Percentiles rank a stretch among this genome's conserved stretches.
These are phyloP conservation scores for Protomyces inouyei DNA, from an alignment of 1,139 yeast genomes.

Conservation along the genomic window DNA sequence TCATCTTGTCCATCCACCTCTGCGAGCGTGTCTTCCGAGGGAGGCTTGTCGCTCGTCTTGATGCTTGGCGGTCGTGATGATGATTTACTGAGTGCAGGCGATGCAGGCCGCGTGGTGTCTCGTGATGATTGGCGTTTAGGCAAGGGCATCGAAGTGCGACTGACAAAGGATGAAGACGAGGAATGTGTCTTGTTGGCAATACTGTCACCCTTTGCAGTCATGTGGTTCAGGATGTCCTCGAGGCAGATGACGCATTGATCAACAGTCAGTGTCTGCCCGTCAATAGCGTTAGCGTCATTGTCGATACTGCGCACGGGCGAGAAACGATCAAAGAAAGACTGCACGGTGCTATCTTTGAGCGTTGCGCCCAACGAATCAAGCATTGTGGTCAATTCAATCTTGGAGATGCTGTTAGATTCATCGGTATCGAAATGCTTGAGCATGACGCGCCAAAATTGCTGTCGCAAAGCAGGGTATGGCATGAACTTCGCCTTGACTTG, in stretches of 20 bases:
- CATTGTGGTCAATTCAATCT: conserved; percentile 54
- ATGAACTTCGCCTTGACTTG: conserved; percentile 61
- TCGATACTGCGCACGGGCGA: background rate
- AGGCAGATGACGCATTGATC: conserved; percentile 59
- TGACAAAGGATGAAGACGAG: background rate
- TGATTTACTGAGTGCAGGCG: background rate
- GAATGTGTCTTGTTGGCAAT: background rate
- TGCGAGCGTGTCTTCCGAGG: background rate
- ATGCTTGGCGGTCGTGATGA: background rate
- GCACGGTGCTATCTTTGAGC: conserved; percentile 37
- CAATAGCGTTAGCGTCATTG: conserved; percentile 4
- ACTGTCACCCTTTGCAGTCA: background rate
- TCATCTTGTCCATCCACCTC: conserved; percentile 35
- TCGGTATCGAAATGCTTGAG: conserved; percentile 52
- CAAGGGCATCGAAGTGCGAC: background rate
- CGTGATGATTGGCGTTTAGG: background rate
- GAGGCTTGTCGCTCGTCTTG: background rate
- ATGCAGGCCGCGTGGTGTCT: background rate
- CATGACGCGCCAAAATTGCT: conserved; percentile 65
- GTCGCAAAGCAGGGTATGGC: conserved; percentile 60
- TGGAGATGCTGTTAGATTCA: conserved; percentile 47
- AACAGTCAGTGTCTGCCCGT: conserved; percentile 48
- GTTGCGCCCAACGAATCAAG: conserved; percentile 61
- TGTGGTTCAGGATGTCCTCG: conserved; percentile 40
- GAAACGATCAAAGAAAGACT: conserved; percentile 42